phyloP scores from a whole-genome alignment of 768 basidiomycete genomes.

The Clavaria fumosa region DNA sequence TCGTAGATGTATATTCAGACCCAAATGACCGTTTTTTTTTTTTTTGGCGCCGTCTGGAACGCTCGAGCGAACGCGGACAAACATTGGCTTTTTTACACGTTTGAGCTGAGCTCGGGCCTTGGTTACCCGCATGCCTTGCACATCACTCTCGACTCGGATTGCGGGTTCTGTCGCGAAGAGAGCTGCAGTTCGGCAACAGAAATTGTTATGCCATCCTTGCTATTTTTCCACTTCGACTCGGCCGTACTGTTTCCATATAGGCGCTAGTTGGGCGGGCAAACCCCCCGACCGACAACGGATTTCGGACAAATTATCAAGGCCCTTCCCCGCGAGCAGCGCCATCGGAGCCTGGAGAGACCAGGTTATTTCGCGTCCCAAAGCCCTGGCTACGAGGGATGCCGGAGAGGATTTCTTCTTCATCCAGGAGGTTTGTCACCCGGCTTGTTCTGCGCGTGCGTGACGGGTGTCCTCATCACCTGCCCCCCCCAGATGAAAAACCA shows the following conservation, averaged over 20 bases:
- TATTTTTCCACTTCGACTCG: slow-evolving; percentile 16
- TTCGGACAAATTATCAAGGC: slow-evolving; percentile 18
- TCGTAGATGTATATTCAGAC: too few relatives aligned
- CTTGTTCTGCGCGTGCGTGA: background rate
- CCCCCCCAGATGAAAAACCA: slow-evolving; percentile 51
- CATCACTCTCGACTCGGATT: too few relatives aligned
- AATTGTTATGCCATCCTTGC: too few relatives aligned
- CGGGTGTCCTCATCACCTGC: slow-evolving; percentile 2
- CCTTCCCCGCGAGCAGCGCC: slow-evolving; percentile 41
- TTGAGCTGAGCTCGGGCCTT: too few relatives aligned
- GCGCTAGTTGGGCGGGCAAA: slow-evolving; percentile 67
- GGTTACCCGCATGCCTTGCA: too few relatives aligned
- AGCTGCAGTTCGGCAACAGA: too few relatives aligned
- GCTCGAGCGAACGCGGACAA: too few relatives aligned
- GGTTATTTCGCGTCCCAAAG: slow-evolving; percentile 34
- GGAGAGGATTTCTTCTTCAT: slow-evolving; percentile 43
- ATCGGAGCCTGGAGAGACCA: slow-evolving; percentile 60
- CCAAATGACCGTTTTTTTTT: too few relatives aligned
- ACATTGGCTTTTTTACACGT: too few relatives aligned
- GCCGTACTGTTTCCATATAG: slow-evolving; percentile 61
- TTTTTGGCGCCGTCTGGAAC: too few relatives aligned
- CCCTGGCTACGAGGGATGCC: slow-evolving; percentile 21
- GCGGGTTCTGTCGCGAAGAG: too few relatives aligned
- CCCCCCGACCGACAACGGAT: slow-evolving; percentile 26
- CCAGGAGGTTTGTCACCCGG: slow-evolving; percentile 38